Conservation (phyloP, 1,139 yeast genomes). For the Hyphopichia buzzinii region DNA sequence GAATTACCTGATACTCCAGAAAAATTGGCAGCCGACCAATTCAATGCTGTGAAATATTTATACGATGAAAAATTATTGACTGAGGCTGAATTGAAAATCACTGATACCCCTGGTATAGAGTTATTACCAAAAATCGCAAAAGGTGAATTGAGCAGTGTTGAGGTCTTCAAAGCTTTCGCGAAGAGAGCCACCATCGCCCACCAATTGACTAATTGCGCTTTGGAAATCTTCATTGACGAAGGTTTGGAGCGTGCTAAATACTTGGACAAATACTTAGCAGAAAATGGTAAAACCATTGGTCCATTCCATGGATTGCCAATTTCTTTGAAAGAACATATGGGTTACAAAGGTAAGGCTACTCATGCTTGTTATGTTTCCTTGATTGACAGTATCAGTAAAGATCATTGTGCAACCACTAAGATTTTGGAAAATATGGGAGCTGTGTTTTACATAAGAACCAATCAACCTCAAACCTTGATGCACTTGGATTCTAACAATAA, state of each 20-base stretch:
- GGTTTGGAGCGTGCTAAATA: conserved; percentile 54
- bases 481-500: conserved; percentile 46
- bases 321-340: conserved; percentile 72
- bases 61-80: conserved; percentile 42
- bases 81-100: conserved; percentile 44
- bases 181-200: conserved; percentile 60
- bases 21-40: conserved; percentile 37
- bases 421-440: conserved; percentile 65
- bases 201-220: conserved; percentile 57
- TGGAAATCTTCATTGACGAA: conserved; percentile 57
- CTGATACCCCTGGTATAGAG: conserved; percentile 40
- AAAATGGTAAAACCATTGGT: conserved; percentile 62
- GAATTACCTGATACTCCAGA: conserved; percentile 42
- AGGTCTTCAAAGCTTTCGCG: conserved; percentile 49
- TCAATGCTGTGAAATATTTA: conserved; percentile 47
- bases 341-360: conserved; percentile 53
- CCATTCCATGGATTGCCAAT: conserved; percentile 81
- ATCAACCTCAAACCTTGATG: conserved; percentile 49
- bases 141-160: conserved; percentile 41
- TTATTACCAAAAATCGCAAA: conserved; percentile 36
- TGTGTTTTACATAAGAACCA: conserved; percentile 51
- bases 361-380: conserved; percentile 63
- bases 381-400: conserved; percentile 47
- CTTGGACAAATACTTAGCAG: conserved; percentile 49
- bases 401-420: conserved; percentile 50